Conservation (phyloP, 1,284 basidiomycete species). For the Tilletia setariae region DNA sequence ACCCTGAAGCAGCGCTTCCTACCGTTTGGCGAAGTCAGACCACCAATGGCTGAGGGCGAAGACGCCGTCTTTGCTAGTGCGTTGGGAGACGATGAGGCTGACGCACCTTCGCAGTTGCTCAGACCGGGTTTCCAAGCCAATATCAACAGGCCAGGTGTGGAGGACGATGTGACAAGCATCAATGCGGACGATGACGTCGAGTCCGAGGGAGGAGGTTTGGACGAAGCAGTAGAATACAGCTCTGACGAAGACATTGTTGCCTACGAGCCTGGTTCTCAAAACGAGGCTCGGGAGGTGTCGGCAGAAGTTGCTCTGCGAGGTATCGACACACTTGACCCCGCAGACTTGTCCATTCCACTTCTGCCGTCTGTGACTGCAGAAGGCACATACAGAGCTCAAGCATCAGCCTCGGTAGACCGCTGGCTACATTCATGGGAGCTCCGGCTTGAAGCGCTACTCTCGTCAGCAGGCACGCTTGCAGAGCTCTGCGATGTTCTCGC, state of each 20-base stretch:
- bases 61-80: not conserved
- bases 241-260: too few species aligned
- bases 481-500: conserved; percentile 11
- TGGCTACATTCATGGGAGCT: not conserved
- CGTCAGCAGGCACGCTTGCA: not conserved
- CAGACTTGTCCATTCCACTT: not conserved
- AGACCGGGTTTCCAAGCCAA: not conserved
- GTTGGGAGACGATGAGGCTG: not conserved
- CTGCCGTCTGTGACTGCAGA: not conserved
- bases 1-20: not conserved
- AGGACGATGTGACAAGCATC: not conserved
- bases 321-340: not conserved
- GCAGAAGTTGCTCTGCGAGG: too few species aligned
- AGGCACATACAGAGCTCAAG: not conserved
- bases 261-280: too few species aligned
- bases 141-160: not conserved
- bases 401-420: not conserved
- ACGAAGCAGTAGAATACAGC: too few species aligned
- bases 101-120: too few species aligned
- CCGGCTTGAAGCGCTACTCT: conserved; percentile 1
- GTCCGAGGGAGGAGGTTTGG: not conserved
- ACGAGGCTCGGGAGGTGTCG: too few species aligned
- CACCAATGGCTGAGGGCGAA: not conserved
- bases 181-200: not conserved
- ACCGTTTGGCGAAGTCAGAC: not conserved